These are phyloP conservation scores for Trametes coccinea DNA, from an alignment of 768 basidiomycete species.

Conservation along the genomic window DNA sequence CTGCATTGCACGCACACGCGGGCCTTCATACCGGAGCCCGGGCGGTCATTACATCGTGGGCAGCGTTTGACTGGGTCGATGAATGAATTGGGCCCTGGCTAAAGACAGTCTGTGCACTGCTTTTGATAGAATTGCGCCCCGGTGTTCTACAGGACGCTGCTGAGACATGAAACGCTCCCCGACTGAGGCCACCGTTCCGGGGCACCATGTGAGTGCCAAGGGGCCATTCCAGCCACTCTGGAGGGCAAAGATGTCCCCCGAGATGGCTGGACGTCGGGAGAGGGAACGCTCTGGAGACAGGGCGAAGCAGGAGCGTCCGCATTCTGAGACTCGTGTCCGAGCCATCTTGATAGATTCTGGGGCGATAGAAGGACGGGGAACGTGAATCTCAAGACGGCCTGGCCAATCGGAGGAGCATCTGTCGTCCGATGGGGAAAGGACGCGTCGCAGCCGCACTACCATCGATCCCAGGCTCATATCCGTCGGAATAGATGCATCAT, in stretches of 20 bases:
- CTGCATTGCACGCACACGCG: no score
- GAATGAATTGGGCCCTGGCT: background rate
- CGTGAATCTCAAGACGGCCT: slow-evolving; percentile 1
- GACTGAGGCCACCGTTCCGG: no score
- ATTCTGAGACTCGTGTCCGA: slow-evolving; percentile 9
- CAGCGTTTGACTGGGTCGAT: background rate
- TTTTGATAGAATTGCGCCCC: no score
- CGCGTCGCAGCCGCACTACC: slow-evolving; percentile 16
- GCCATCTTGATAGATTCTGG: slow-evolving; percentile 15
- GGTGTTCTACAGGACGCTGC: no score
- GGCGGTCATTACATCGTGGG: slow-evolving; percentile 10
- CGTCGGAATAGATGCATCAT: slow-evolving; percentile 20
- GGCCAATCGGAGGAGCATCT: slow-evolving; percentile 19
- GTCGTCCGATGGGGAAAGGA: background rate
- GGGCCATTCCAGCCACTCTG: no score
- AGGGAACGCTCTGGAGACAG: slow-evolving; percentile 3
- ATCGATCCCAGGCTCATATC: slow-evolving; percentile 22
- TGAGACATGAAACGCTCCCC: no score
- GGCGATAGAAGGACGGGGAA: slow-evolving; percentile 5
- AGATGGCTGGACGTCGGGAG: background rate
- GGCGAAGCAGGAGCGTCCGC: background rate
- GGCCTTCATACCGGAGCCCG: no score
- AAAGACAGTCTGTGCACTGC: background rate
- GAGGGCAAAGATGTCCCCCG: background rate
- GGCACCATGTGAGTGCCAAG: no score